Percentiles rank a stretch among this genome's conserved stretches.
Conservation (phyloP, 2,329 filamentous ascomycete species). For the Leptodontidium sp. region DNA sequence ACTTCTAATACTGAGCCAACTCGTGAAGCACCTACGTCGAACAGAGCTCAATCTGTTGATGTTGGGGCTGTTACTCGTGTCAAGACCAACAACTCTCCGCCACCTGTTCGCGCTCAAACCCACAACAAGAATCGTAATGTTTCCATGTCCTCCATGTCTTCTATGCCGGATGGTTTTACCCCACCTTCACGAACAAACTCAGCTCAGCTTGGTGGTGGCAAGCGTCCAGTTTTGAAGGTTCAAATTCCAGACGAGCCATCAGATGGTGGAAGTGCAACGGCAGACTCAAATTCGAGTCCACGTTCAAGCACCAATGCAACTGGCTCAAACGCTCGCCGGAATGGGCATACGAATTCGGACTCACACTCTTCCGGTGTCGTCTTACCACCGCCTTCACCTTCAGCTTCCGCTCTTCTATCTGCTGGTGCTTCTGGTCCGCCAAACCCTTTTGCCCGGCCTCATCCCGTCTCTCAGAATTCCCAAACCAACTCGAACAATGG, state of each 20-base stretch:
- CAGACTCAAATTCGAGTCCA: slow-evolving; percentile 67
- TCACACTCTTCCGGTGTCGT: slow-evolving; percentile 76
- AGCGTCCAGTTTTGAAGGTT: slow-evolving; percentile 86
- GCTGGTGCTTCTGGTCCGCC: slow-evolving; percentile 92
- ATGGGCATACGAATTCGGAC: slow-evolving; percentile 48
- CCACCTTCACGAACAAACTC: slow-evolving; percentile 84
- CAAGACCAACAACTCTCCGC: slow-evolving; percentile 60
- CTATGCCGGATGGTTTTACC: slow-evolving; percentile 71
- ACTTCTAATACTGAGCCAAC: slow-evolving; percentile 52
- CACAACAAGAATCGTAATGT: slow-evolving; percentile 54
- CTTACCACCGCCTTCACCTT: slow-evolving; percentile 91
- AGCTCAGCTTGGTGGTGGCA: slow-evolving; percentile 68
- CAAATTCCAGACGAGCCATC: slow-evolving; percentile 94
- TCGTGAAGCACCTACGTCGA: slow-evolving; percentile 48
- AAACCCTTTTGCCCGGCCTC: slow-evolving; percentile 93
- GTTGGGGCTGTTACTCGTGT: slow-evolving; percentile 62
- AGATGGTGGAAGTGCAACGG: slow-evolving; percentile 75
- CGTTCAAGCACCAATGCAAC: slow-evolving; percentile 41
- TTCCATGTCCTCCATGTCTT: slow-evolving; percentile 64
- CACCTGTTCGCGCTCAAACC: slow-evolving; percentile 57
- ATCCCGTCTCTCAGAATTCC: slow-evolving; percentile 65
- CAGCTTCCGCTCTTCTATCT: slow-evolving; percentile 78
- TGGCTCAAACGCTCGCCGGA: slow-evolving; percentile 39
- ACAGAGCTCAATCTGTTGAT: slow-evolving; percentile 72
- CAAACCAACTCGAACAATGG: slow-evolving; percentile 47